Conservation (phyloP, 495 filamentous ascomycete species). For the Massariosphaeria phaeospora region DNA sequence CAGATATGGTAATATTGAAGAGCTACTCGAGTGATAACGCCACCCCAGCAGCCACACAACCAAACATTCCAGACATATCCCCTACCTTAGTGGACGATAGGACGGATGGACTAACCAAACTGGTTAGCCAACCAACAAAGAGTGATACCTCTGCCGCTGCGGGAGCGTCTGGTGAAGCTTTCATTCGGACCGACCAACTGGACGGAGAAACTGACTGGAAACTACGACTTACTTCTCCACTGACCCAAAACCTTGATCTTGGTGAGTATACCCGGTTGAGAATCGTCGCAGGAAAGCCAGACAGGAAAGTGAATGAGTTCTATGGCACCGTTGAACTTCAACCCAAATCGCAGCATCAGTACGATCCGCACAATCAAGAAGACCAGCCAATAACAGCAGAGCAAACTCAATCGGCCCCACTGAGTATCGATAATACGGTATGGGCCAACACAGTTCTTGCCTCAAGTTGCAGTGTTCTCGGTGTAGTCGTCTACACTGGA, state of each 20-base stretch:
- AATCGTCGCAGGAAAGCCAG: conserved; percentile 80
- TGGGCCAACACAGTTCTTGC: conserved; percentile 98
- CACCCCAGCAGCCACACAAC: conserved; percentile 25
- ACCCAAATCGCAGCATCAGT: conserved; percentile 33
- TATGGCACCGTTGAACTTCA: conserved; percentile 70
- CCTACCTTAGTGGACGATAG: conserved; percentile 44
- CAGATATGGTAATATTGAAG: conserved; percentile 90
- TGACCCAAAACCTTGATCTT: conserved; percentile 69
- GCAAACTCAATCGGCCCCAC: conserved; percentile 54
- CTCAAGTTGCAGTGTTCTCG: conserved; percentile 79
- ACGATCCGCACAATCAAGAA: conserved; percentile 32
- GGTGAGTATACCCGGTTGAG: conserved; percentile 66
- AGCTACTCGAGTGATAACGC: conserved; percentile 63
- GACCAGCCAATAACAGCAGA: not conserved
- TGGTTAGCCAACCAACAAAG: not conserved
- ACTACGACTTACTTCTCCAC: conserved; percentile 73
- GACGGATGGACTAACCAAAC: not conserved
- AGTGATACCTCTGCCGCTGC: not conserved
- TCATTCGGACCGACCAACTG: conserved; percentile 95
- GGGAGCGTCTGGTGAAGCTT: conserved; percentile 70
- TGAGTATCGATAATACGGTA: conserved; percentile 95
- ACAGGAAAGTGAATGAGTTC: conserved; percentile 90
- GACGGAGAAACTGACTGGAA: conserved; percentile 99
- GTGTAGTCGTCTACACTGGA: conserved; percentile 89
- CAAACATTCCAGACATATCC: conserved; percentile 33